phyloP scores from a whole-genome alignment of 2,329 filamentous ascomycete genomes.

The Onygenales sp. region DNA sequence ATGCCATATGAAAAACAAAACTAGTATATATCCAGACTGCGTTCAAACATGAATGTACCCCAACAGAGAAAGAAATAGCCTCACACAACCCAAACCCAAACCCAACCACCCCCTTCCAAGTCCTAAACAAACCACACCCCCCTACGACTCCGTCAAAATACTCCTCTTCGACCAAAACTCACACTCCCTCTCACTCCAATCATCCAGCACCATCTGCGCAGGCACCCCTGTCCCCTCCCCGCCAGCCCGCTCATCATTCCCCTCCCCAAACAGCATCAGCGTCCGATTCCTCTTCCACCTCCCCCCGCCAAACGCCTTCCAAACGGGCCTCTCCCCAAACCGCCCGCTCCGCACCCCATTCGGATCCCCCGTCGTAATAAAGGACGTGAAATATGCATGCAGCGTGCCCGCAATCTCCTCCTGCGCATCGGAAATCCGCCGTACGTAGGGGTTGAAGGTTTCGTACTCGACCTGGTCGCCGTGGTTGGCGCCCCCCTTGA shows the following conservation, averaged over 20 bases:
- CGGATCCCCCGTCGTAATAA: slow-evolving; percentile 39
- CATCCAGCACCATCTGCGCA: slow-evolving; percentile 32
- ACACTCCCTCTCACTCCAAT: slow-evolving; percentile 36
- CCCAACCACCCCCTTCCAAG: neutral
- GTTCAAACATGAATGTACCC: too few species aligned
- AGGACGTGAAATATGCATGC: slow-evolving; percentile 42
- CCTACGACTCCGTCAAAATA: slow-evolving; percentile 10
- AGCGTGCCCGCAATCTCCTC: slow-evolving; percentile 33
- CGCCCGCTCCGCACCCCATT: slow-evolving; percentile 24
- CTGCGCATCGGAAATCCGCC: slow-evolving; percentile 30
- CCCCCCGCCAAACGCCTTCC: slow-evolving; percentile 24
- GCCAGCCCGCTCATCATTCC: slow-evolving; percentile 41
- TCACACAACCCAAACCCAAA: neutral
- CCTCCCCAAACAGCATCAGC: slow-evolving; percentile 39
- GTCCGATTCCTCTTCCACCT: slow-evolving; percentile 13
- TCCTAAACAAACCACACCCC: too few species aligned
- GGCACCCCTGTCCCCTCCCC: slow-evolving; percentile 27
- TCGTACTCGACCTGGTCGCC: slow-evolving; percentile 43
- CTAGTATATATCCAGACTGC: too few species aligned
- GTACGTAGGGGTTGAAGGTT: slow-evolving; percentile 28
- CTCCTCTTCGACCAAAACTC: slow-evolving; percentile 35
- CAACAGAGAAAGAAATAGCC: too few species aligned
- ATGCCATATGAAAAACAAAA: too few species aligned
- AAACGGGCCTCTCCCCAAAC: slow-evolving; percentile 23
- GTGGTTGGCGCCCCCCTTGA: slow-evolving; percentile 39